Conservation (phyloP, 306 rosid species). For the Begonia fuchsioides region DNA sequence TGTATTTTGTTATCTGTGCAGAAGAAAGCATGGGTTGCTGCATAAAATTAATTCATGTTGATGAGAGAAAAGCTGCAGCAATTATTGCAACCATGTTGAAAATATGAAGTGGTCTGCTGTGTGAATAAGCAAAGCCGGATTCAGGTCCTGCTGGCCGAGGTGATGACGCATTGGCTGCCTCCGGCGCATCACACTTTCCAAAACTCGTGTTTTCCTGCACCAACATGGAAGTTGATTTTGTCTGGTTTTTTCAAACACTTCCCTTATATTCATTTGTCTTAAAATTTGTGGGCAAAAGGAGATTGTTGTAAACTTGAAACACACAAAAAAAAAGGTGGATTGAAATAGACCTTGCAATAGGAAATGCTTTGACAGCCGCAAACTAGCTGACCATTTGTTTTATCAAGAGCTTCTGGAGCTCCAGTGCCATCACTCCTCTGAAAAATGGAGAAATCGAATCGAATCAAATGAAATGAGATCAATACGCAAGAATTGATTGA, state of each 20-base stretch:
- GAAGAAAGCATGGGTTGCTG: background rate
- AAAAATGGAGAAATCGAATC: background rate
- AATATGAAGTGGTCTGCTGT: slow-evolving; percentile 15
- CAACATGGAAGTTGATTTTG: background rate
- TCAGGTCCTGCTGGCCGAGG: background rate
- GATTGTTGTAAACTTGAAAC: no score
- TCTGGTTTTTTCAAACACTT: no score
- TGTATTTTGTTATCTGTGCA: no score
- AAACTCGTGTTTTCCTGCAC: slow-evolving; percentile 43
- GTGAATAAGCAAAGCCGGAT: slow-evolving; percentile 16
- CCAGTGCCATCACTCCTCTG: slow-evolving; percentile 84
- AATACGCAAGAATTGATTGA: background rate
- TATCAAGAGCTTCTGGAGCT: slow-evolving; percentile 48
- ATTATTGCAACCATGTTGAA: slow-evolving; percentile 17
- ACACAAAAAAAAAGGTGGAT: background rate
- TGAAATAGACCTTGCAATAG: slow-evolving; percentile 41
- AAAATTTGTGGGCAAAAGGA: no score
- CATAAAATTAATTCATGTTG: slow-evolving; percentile 3
- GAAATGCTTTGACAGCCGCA: slow-evolving; percentile 60
- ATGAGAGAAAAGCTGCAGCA: slow-evolving; percentile 14
- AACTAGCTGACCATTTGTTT: slow-evolving; percentile 40
- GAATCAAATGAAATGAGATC: background rate
- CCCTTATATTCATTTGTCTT: no score
- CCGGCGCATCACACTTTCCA: slow-evolving; percentile 40
- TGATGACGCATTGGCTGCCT: slow-evolving; percentile 20